A percentile compares a stretch with the other conserved stretches of the same genome.
Evolutionary conservation across 768 basidiomycete species (phyloP).

Genomic region (Asterophora lycoperdoides): DNA sequence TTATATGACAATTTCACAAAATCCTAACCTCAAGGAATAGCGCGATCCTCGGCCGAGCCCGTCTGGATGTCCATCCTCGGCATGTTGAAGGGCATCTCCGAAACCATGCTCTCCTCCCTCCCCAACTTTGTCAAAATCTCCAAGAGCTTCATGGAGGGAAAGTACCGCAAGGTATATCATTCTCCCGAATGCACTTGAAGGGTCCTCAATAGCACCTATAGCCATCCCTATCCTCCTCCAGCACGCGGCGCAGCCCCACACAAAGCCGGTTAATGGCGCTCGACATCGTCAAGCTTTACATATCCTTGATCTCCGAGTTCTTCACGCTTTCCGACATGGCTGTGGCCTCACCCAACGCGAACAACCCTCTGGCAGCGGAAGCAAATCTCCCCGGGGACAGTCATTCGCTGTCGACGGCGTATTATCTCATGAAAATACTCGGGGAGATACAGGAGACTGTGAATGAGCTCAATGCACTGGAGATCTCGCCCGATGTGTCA

Average conservation of each 20-base stretch:
- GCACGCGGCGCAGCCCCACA: slow-evolving; percentile 70
- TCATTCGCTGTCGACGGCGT: slow-evolving; percentile 76
- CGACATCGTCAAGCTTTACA: slow-evolving; percentile 77
- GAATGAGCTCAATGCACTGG: slow-evolving; percentile 74
- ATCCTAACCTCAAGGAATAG: slow-evolving; percentile 33
- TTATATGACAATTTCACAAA: neutral
- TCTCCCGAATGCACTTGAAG: neutral
- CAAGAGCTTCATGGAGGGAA: slow-evolving; percentile 88
- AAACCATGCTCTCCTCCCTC: slow-evolving; percentile 75
- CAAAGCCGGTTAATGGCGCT: slow-evolving; percentile 81
- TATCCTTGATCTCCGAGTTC: slow-evolving; percentile 73
- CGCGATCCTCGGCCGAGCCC: slow-evolving; percentile 64
- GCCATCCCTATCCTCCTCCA: slow-evolving; percentile 28
- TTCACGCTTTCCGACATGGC: slow-evolving; percentile 78
- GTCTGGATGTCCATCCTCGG: slow-evolving; percentile 78
- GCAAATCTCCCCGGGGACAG: slow-evolving; percentile 65
- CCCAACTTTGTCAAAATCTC: slow-evolving; percentile 95
- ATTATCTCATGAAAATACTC: slow-evolving; percentile 77
- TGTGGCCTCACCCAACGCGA: slow-evolving; percentile 49
- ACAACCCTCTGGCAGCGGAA: slow-evolving; percentile 34
- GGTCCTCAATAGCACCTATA: slow-evolving; percentile 20
- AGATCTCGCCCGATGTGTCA: slow-evolving; percentile 73
- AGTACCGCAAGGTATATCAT: slow-evolving; percentile 72
- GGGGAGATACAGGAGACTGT: slow-evolving; percentile 84
- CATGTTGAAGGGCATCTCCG: slow-evolving; percentile 84